Base-by-base conservation (phyloP, 805 yeast species). In the Candida pini region DNA sequence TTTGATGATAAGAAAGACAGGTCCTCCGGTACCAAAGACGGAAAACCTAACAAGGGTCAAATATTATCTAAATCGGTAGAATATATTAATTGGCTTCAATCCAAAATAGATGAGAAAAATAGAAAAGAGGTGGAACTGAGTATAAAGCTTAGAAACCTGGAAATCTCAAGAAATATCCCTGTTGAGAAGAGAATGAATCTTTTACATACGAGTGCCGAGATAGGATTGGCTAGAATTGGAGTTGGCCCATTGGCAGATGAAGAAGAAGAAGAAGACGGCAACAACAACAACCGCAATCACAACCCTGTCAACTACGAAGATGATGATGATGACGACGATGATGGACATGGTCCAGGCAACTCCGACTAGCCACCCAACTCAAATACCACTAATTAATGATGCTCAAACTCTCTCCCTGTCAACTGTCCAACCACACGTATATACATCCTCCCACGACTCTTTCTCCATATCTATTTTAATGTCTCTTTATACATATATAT, bases 1-100 rank as follows among this genome's bases (percentile, higher is more conserved):
- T 64, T 62, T 40, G 53, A 60, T 9, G 72, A 70, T 12, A 50
- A 50, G 9, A 58, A 56, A 26, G 71, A 62, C 18, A 69, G 67
- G 43, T 71, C 75, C 3, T 65, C 75, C 5, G 90, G 90, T 0
- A 82, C 90, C 1, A 81, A 79, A 43, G 90, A 82, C 48, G 92
- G 90, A 2, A 82, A 81, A 45, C 94, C 94, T 0, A 83, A 82
- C 51, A 84, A 84, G 58, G 94, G 94, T 2, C 90, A 82, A 53
- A 81, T 84, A 2, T 62, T 84, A 39, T 72, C 85, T 7, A 82
- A 80, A 49, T 73, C 86, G 0, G 88, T 83, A 3, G 88, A 81
- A 41, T 83, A 81, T 49, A 73, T 84, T 27, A 77, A 73, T 39
- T 62, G 61, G 40, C 57, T 85, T 23, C 94, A 85, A 53, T 77